phyloP scores from a whole-genome alignment of 1,284 basidiomycete species.

The Ceratorhiza oryzae-sativae region DNA sequence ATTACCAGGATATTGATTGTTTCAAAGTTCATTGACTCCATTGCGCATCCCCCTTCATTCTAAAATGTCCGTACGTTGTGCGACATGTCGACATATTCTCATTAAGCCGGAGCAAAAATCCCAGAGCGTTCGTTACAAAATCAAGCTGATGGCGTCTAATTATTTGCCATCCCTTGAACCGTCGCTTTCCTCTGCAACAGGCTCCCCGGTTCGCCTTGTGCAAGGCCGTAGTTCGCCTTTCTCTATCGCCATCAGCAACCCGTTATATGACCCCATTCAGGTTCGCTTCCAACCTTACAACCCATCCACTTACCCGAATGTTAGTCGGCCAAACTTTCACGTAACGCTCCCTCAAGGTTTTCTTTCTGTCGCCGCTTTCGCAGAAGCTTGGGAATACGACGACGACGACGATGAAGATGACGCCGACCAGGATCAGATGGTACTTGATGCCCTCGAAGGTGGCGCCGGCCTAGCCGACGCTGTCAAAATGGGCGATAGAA shows the following conservation, averaged over 20 bases:
- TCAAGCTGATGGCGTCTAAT: slow-evolving; percentile 93
- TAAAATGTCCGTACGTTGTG: slow-evolving; percentile 95
- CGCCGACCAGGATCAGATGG: slow-evolving; percentile 62
- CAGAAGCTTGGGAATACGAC: slow-evolving; percentile 95
- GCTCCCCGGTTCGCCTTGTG: slow-evolving; percentile 57
- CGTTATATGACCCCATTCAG: slow-evolving; percentile 91
- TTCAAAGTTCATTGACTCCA: slow-evolving; percentile 76
- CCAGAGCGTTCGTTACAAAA: slow-evolving; percentile 92
- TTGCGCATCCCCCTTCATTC: slow-evolving; percentile 89
- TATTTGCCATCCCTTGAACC: slow-evolving; percentile 91
- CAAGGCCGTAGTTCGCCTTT: slow-evolving; percentile 82
- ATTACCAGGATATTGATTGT: neutral
- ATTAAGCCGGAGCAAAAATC: slow-evolving; percentile 99
- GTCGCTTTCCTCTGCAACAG: slow-evolving; percentile 58
- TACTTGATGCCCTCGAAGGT: slow-evolving; percentile 51
- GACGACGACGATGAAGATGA: slow-evolving; percentile 82
- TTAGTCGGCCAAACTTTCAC: slow-evolving; percentile 41
- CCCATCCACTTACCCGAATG: slow-evolving; percentile 52
- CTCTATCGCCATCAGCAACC: slow-evolving; percentile 89
- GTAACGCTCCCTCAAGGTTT: slow-evolving; percentile 38
- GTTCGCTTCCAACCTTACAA: slow-evolving; percentile 77
- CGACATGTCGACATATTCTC: slow-evolving; percentile 91
- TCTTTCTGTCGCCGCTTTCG: slow-evolving; percentile 77
- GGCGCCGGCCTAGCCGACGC: slow-evolving; percentile 43
- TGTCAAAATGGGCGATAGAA: slow-evolving; percentile 43